Evolutionary conservation across 805 yeast species (phyloP).

Genomic region (Cyberlindnera americana): DNA sequence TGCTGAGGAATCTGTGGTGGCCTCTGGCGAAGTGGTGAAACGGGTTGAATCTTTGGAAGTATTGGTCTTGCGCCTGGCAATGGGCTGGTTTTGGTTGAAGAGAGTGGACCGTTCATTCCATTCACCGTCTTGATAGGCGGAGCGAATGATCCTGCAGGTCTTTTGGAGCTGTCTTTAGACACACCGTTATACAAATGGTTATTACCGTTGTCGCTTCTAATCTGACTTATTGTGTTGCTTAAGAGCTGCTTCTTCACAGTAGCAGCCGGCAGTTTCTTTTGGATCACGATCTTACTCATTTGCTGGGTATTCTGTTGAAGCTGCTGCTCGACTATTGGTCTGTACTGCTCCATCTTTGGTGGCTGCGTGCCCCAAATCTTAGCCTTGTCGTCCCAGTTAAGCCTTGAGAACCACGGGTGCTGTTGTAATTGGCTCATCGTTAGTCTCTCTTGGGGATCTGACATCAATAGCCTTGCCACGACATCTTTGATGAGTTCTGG

Average conservation of each 20-base stretch:
- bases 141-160: slow-evolving; percentile 3
- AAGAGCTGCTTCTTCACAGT: slow-evolving; percentile 24
- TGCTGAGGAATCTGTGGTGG: slow-evolving; percentile 5
- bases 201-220: slow-evolving; percentile 19
- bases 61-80: slow-evolving; percentile 9
- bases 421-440: slow-evolving; percentile 52
- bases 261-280: slow-evolving; percentile 23
- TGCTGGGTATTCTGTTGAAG: slow-evolving; percentile 18
- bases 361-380: slow-evolving; percentile 65
- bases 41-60: slow-evolving; percentile 4
- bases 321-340: slow-evolving; percentile 34
- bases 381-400: slow-evolving; percentile 65
- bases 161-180: slow-evolving; percentile 1
- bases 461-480: slow-evolving; percentile 58
- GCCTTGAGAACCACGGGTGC: slow-evolving; percentile 67
- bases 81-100: neutral
- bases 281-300: slow-evolving; percentile 12
- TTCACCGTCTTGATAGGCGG: slow-evolving; percentile 7
- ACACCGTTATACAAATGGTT: slow-evolving; percentile 10
- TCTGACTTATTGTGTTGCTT: slow-evolving; percentile 25
- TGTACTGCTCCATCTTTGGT: slow-evolving; percentile 69
- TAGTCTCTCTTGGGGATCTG: slow-evolving; percentile 69
- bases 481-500: slow-evolving; percentile 64
- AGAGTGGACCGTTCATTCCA: slow-evolving; percentile 1
- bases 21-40: slow-evolving; percentile 5